Conservation (phyloP, 1,139 yeast genomes). For the Tardiomyces digboiensis region DNA sequence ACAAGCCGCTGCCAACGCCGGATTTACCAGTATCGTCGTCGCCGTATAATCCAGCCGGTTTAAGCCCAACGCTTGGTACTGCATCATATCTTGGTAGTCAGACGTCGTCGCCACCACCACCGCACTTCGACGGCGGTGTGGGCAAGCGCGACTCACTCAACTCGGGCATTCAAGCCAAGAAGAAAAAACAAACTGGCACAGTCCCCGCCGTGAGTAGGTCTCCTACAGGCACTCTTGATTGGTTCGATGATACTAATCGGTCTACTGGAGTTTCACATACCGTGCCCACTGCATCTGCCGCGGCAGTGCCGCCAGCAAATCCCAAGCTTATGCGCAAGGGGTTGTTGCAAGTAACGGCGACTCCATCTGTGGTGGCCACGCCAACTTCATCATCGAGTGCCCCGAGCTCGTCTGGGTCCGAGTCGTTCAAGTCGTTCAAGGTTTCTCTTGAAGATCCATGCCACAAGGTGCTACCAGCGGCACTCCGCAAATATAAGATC, state of each 20-base stretch:
- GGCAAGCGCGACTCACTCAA: background rate
- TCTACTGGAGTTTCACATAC: background rate
- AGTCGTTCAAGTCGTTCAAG: conserved; percentile 76
- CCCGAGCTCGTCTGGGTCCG: conserved; percentile 21
- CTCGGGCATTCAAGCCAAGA: no score
- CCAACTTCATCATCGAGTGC: conserved; percentile 1
- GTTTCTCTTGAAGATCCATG: conserved; percentile 93
- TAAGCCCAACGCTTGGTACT: background rate
- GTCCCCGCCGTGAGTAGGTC: background rate
- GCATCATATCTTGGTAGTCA: background rate
- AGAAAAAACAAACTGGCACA: background rate
- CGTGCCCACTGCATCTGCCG: background rate
- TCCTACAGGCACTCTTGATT: background rate
- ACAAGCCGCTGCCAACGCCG: conserved; percentile 35
- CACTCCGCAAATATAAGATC: conserved; percentile 78
- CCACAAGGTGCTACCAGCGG: conserved; percentile 78
- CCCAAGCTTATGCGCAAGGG: background rate
- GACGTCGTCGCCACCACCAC: conserved; percentile 2
- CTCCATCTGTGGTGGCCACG: conserved; percentile 1
- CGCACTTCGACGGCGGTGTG: background rate
- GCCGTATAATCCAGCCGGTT: conserved; percentile 3
- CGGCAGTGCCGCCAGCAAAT: background rate
- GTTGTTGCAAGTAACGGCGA: conserved; percentile 1
- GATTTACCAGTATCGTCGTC: conserved; percentile 9
- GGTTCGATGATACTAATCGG: background rate